Conservation (phyloP, 225 moss, liverwort and hornwort genomes). For the Lunularia cruciata region DNA sequence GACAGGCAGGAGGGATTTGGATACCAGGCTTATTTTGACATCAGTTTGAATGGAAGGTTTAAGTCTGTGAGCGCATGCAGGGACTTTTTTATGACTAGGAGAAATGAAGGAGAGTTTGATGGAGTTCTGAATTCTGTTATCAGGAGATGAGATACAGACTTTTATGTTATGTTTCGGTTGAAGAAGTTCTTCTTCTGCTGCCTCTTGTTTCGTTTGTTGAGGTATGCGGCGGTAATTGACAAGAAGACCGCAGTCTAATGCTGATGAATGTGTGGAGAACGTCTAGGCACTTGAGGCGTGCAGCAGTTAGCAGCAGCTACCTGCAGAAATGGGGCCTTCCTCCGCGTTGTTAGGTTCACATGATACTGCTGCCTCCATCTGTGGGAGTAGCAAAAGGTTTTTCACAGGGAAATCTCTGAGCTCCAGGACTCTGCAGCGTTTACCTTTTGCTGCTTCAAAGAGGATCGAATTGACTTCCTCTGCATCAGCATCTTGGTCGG, state of each 20-base stretch:
- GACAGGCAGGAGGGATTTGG: too few species aligned
- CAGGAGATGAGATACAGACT: too few species aligned
- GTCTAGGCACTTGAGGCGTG: too few species aligned
- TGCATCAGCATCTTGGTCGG: neutral
- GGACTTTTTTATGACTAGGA: too few species aligned
- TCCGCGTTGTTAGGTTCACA: neutral
- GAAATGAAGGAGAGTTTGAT: too few species aligned
- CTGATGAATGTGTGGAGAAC: constrained; percentile 9
- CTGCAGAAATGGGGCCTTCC: constrained; percentile 8
- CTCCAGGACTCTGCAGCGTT: neutral
- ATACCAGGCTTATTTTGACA: too few species aligned
- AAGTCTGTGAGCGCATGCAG: too few species aligned
- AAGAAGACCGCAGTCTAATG: neutral
- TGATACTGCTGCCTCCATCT: neutral
- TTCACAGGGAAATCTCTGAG: neutral
- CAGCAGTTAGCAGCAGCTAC: neutral
- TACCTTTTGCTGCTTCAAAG: neutral
- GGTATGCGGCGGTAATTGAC: neutral
- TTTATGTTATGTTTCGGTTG: too few species aligned
- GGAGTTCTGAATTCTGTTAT: too few species aligned
- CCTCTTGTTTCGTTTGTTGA: too few species aligned
- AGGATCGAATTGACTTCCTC: neutral
- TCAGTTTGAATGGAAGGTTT: too few species aligned
- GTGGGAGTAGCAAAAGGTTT: neutral
- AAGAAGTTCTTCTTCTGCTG: too few species aligned